phyloP scores from a whole-genome alignment of 768 basidiomycete genomes.

The Lentinula edodes region DNA sequence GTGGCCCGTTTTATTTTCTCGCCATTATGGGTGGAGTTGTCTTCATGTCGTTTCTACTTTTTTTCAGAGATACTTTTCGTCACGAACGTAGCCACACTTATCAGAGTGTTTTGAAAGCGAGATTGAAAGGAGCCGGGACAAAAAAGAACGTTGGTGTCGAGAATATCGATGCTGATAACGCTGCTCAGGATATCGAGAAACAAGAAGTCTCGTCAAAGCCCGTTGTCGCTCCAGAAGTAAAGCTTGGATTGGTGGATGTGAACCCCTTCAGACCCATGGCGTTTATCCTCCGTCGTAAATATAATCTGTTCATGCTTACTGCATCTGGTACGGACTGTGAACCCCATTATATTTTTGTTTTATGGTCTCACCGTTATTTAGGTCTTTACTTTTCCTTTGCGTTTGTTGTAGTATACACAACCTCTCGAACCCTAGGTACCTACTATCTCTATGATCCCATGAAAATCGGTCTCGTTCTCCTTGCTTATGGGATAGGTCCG shows the following conservation, averaged over 20 bases:
- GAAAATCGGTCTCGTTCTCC: constrained; percentile 68
- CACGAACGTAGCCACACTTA: constrained; percentile 78
- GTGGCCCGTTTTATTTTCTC: constrained; percentile 81
- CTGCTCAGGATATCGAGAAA: constrained; percentile 11
- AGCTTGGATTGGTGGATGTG: constrained; percentile 61
- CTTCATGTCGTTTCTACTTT: constrained; percentile 50
- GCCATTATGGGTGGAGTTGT: constrained; percentile 53
- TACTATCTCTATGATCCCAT: constrained; percentile 66
- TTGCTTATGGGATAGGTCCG: constrained; percentile 67
- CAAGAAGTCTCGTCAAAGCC: constrained; percentile 1
- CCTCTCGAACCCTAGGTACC: constrained; percentile 58
- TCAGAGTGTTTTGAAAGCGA: constrained; percentile 54
- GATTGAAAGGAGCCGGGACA: constrained; percentile 18
- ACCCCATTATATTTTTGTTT: neutral
- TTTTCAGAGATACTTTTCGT: constrained; percentile 82
- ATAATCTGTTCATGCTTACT: constrained; percentile 63
- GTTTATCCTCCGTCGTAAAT: constrained; percentile 49
- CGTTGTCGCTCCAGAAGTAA: constrained; percentile 26
- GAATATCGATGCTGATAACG: constrained; percentile 11
- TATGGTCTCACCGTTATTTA: neutral
- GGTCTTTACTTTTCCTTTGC: constrained; percentile 12
- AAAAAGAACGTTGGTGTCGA: constrained; percentile 15
- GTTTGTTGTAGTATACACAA: constrained; percentile 61
- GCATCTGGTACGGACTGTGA: constrained; percentile 33
- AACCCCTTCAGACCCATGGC: constrained; percentile 66